Evolutionary conservation across 73 alveolate species (phyloP).

Genomic region (Uronychia binucleata): DNA sequence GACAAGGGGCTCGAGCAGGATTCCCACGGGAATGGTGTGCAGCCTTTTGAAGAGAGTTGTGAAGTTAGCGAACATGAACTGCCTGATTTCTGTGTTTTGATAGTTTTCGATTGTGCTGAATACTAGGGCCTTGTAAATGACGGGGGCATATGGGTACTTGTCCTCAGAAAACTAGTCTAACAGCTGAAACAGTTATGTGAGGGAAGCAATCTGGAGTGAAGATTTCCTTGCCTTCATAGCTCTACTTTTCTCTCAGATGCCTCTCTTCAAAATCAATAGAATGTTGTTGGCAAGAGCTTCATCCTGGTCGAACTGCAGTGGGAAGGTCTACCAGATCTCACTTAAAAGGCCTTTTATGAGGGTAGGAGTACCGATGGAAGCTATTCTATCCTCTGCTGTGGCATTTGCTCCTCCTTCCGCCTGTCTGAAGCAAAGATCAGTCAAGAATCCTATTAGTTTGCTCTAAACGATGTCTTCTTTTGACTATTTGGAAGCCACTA

Average conservation of each 20-base stretch:
- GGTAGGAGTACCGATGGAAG: slow-evolving; percentile 59
- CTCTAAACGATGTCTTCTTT: slow-evolving; percentile 65
- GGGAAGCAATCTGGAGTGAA: slow-evolving; percentile 35
- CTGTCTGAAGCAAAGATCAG: slow-evolving; percentile 65
- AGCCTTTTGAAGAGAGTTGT: slow-evolving; percentile 71
- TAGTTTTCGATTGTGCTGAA: slow-evolving; percentile 95
- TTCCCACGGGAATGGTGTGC: slow-evolving; percentile 93
- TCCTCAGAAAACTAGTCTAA: slow-evolving; percentile 83
- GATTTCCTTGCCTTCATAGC: slow-evolving; percentile 31
- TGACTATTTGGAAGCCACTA: slow-evolving; percentile 32
- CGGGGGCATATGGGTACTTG: slow-evolving; percentile 95
- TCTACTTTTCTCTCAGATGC: slow-evolving; percentile 70
- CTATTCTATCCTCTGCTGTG: slow-evolving; percentile 68
- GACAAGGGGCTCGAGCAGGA: slow-evolving; percentile 93
- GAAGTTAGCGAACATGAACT: slow-evolving; percentile 88
- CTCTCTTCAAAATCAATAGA: slow-evolving; percentile 57
- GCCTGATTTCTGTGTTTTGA: slow-evolving; percentile 85
- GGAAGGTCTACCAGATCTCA: slow-evolving; percentile 75
- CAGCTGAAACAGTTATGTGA: slow-evolving; percentile 66
- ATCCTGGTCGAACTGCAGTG: slow-evolving; percentile 63
- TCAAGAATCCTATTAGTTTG: slow-evolving; percentile 80
- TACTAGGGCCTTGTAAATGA: slow-evolving; percentile 85
- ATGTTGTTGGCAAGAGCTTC: slow-evolving; percentile 62
- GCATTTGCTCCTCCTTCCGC: slow-evolving; percentile 65
- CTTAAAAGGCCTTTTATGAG: slow-evolving; percentile 43